These are phyloP conservation scores for Strobilomyces echinocephalus DNA, from an alignment of 768 basidiomycete species.

Conservation along the genomic window DNA sequence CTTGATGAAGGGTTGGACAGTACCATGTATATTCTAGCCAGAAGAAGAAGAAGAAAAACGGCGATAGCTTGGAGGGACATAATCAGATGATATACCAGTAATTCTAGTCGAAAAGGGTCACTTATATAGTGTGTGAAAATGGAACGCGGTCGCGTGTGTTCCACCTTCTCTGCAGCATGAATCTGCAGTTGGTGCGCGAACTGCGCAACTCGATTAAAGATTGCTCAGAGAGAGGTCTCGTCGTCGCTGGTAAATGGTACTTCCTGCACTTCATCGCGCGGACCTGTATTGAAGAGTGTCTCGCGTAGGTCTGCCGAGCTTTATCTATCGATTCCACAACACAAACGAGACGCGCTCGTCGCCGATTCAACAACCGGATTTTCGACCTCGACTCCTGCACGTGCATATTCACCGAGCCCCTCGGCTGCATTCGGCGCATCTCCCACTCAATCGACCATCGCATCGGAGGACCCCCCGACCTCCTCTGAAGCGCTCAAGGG, in stretches of 20 bases:
- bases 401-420: slow-evolving; percentile 39
- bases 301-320: slow-evolving; percentile 70
- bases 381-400: slow-evolving; percentile 58
- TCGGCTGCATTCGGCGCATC: slow-evolving; percentile 33
- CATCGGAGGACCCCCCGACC: slow-evolving; percentile 13
- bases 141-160: too few species aligned
- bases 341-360: slow-evolving; percentile 37
- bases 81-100: background rate
- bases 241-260: slow-evolving; percentile 74
- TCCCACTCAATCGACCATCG: slow-evolving; percentile 27
- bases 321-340: slow-evolving; percentile 51
- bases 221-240: slow-evolving; percentile 68
- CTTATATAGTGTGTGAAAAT: too few species aligned
- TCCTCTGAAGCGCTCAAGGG: slow-evolving; percentile 21
- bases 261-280: slow-evolving; percentile 16
- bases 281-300: slow-evolving; percentile 12
- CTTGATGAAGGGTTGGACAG: slow-evolving; percentile 11
- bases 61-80: slow-evolving; percentile 15
- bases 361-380: slow-evolving; percentile 34
- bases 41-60: slow-evolving; percentile 11
- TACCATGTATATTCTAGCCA: slow-evolving; percentile 18
- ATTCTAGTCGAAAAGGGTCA: background rate
- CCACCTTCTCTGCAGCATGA: slow-evolving; percentile 27
- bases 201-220: slow-evolving; percentile 62
- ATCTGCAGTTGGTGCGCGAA: slow-evolving; percentile 49